Conservation (phyloP, 179 eudicot species). For the Silene vulgaris region DNA sequence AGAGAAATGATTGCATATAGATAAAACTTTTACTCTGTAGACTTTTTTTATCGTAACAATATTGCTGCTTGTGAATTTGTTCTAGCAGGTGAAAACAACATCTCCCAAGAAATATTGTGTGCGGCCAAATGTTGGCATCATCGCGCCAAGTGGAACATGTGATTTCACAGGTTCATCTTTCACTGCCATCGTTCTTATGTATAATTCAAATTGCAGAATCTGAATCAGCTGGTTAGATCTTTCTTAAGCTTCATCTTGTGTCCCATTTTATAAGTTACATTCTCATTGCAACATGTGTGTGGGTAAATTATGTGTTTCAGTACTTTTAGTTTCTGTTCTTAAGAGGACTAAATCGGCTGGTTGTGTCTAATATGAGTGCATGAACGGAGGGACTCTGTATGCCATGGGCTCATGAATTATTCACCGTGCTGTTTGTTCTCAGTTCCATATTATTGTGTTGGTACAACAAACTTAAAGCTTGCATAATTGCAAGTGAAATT, state of each 20-base stretch:
- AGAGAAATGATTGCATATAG: too few species aligned
- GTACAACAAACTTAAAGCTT: not conserved
- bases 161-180: slow-evolving; percentile 1
- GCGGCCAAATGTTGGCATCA: slow-evolving; percentile 33
- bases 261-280: not conserved
- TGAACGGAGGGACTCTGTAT: not conserved
- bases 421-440: not conserved
- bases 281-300: not conserved
- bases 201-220: not conserved
- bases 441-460: not conserved
- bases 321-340: not conserved
- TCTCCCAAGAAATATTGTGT: slow-evolving; percentile 89
- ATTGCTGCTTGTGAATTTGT: not conserved
- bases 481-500: not conserved
- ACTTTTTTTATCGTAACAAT: not conserved
- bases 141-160: not conserved
- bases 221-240: not conserved
- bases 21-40: too few species aligned
- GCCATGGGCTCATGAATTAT: not conserved
- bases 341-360: not conserved
- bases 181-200: not conserved
- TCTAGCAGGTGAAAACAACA: slow-evolving; percentile 81
- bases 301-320: not conserved
- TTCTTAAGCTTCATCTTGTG: not conserved
- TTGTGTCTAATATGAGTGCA: not conserved